Conservation (phyloP, 75 land plant genomes). For the Gnetum montanum region DNA sequence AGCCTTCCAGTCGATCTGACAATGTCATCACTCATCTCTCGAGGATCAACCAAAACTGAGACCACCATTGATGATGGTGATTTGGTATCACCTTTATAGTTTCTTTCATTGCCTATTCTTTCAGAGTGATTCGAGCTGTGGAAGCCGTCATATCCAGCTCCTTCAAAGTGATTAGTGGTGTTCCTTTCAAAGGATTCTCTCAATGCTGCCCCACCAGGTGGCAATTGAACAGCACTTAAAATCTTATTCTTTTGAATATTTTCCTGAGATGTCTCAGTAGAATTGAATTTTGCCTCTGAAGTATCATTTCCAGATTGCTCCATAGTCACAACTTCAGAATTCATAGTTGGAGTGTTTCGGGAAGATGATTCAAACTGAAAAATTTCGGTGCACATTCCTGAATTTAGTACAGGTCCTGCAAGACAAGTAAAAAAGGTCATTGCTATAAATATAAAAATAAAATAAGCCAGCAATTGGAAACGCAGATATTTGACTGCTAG, state of each 20-base stretch:
- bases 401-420: slow-evolving; percentile 76
- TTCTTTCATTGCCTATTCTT: slow-evolving; percentile 23
- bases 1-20: slow-evolving; percentile 35
- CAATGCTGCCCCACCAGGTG: slow-evolving; percentile 39
- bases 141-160: no score
- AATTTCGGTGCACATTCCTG: slow-evolving; percentile 97
- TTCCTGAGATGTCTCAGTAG: not conserved
- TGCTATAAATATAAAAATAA: not conserved
- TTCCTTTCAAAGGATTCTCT: slow-evolving; percentile 14
- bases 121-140: not conserved
- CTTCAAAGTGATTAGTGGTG: slow-evolving; percentile 7
- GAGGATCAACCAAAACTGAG: slow-evolving; percentile 68
- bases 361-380: slow-evolving; percentile 85
- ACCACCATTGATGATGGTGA: slow-evolving; percentile 65
- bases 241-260: slow-evolving; percentile 32
- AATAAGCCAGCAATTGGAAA: not conserved
- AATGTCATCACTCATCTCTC: slow-evolving; percentile 60
- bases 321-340: slow-evolving; percentile 16
- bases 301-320: slow-evolving; percentile 1
- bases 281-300: slow-evolving; percentile 1
- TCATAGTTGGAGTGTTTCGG: slow-evolving; percentile 9
- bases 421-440: slow-evolving; percentile 1
- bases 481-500: not conserved
- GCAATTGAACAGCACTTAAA: slow-evolving; percentile 29
- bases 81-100: slow-evolving; percentile 23